Evolutionary conservation across 129 eudicot species (phyloP).

Genomic region (Lonicera japonica): DNA sequence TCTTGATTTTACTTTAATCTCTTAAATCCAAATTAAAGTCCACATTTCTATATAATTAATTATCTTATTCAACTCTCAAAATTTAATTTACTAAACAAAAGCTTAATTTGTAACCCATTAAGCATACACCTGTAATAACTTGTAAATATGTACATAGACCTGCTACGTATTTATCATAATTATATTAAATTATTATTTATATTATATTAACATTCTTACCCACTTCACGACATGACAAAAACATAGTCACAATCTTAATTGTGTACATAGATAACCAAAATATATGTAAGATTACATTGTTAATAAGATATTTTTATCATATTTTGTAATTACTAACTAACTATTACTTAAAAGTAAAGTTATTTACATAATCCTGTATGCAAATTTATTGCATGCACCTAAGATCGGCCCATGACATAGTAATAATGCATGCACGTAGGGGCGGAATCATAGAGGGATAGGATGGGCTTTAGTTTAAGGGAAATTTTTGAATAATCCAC

Average conservation of each 20-base stretch:
- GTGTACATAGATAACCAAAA: not conserved
- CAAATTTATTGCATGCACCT: no score
- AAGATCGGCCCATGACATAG: no score
- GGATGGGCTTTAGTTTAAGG: no score
- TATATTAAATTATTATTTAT: no score
- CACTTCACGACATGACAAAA: not conserved
- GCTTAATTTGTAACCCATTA: conserved; percentile 1
- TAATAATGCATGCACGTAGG: no score
- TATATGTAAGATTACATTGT: not conserved
- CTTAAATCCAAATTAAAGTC: not conserved
- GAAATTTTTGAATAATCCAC: no score
- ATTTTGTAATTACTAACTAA: not conserved
- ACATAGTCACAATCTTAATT: not conserved
- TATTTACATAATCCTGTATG: no score
- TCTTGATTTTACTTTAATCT: not conserved
- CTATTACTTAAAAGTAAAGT: no score
- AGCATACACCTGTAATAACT: not conserved
- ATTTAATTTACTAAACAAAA: not conserved
- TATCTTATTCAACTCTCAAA: not conserved
- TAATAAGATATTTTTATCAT: not conserved
- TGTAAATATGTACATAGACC: not conserved
- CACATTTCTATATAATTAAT: not conserved
- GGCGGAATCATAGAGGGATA: no score
- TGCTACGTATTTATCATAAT: not conserved
- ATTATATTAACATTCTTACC: no score